Conservation (phyloP, 371 early-diverging fungal genomes). For the Choanephora cucurbitarum region DNA sequence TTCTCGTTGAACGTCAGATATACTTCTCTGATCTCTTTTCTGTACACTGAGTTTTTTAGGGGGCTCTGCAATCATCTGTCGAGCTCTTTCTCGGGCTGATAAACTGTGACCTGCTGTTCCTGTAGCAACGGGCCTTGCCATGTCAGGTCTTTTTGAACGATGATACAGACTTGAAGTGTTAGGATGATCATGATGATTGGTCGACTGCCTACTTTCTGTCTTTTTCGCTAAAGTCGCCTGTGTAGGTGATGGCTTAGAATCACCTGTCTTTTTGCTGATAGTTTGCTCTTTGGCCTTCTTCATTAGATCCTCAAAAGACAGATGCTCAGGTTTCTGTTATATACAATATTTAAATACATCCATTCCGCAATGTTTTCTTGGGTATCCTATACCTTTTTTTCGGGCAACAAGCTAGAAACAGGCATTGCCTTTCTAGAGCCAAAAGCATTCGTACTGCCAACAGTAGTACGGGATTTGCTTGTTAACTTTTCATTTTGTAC, state of each 20-base stretch:
- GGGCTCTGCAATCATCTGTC: slow-evolving; percentile 23
- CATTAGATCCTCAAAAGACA: slow-evolving; percentile 43
- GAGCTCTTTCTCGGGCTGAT: slow-evolving; percentile 25
- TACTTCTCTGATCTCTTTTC: slow-evolving; percentile 39
- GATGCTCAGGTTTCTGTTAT: slow-evolving; percentile 34
- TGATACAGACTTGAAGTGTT: slow-evolving; percentile 20
- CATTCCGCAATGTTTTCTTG: neutral
- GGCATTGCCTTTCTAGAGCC: slow-evolving; percentile 1
- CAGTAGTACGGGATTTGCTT: slow-evolving; percentile 11
- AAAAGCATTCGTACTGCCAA: neutral
- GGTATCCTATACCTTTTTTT: slow-evolving; percentile 21
- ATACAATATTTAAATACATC: no score
- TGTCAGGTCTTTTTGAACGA: slow-evolving; percentile 18
- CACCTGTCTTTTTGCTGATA: slow-evolving; percentile 7
- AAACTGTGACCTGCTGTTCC: neutral
- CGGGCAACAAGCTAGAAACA: slow-evolving; percentile 13
- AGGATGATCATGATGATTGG: neutral
- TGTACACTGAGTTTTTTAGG: slow-evolving; percentile 20
- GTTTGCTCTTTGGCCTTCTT: slow-evolving; percentile 36
- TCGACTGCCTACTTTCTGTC: neutral
- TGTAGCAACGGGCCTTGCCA: slow-evolving; percentile 1
- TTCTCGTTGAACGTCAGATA: slow-evolving; percentile 46
- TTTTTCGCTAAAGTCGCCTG: slow-evolving; percentile 3
- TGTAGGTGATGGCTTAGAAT: slow-evolving; percentile 3
- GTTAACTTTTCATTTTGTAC: neutral